These are phyloP conservation scores for Musa schizocarpa DNA, from an alignment of 176 grass and related monocot genomes.

Conservation along the genomic window DNA sequence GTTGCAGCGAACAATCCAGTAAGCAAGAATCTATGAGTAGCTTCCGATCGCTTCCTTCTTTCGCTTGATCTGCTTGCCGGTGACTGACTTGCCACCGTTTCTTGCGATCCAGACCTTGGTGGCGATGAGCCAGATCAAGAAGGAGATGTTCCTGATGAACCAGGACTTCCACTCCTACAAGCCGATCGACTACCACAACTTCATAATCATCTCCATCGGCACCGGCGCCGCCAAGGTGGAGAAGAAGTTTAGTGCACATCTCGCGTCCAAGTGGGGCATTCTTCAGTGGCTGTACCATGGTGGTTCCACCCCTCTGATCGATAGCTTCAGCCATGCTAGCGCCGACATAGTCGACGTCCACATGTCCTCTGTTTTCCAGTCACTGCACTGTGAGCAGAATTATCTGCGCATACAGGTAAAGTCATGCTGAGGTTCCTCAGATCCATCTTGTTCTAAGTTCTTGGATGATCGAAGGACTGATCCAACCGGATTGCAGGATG, in stretches of 20 bases:
- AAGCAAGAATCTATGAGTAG: neutral
- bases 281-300: slow-evolving; percentile 34
- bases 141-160: slow-evolving; percentile 30
- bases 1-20: slow-evolving; percentile 70
- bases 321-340: slow-evolving; percentile 35
- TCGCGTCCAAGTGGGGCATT: slow-evolving; percentile 41
- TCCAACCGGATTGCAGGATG: neutral
- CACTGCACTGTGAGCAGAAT: slow-evolving; percentile 15
- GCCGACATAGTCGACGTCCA: slow-evolving; percentile 45
- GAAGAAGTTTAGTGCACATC: slow-evolving; percentile 21
- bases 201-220: slow-evolving; percentile 39
- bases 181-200: slow-evolving; percentile 38
- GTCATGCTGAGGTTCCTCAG: neutral
- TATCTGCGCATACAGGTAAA: slow-evolving; percentile 34
- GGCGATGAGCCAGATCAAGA: slow-evolving; percentile 36
- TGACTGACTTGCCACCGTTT: neutral
- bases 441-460: neutral
- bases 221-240: slow-evolving; percentile 32
- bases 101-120: slow-evolving; percentile 37
- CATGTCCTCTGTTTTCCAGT: slow-evolving; percentile 31
- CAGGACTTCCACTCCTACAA: slow-evolving; percentile 28
- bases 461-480: neutral
- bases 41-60: neutral
- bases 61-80: neutral
- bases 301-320: slow-evolving; percentile 27